phyloP scores from a whole-genome alignment of 345 rosid genomes.

The Mallotus nudiflorus region DNA sequence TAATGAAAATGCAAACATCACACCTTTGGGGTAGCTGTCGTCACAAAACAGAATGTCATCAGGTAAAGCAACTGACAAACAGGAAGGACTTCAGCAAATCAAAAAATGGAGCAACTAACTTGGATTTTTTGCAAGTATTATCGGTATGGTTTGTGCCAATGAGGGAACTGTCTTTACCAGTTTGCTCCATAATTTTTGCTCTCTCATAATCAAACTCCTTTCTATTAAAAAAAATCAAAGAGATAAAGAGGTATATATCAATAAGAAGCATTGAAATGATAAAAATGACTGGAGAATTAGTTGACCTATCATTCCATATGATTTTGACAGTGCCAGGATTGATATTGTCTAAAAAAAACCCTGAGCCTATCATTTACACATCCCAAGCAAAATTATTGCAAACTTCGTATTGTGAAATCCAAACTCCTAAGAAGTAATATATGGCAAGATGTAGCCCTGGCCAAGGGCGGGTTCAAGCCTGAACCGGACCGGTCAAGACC shows the following conservation, averaged over 20 bases:
- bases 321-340: not conserved
- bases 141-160: not conserved
- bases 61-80: not conserved
- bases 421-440: too few species aligned
- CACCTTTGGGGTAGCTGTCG: slow-evolving; percentile 9
- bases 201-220: slow-evolving; percentile 13
- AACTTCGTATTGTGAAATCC: not conserved
- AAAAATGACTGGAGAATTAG: not conserved
- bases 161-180: not conserved
- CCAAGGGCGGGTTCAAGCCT: too few species aligned
- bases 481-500: too few species aligned
- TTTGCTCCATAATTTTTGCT: slow-evolving; percentile 7
- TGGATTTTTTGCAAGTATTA: not conserved
- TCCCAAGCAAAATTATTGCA: not conserved
- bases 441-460: too few species aligned
- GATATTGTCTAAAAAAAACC: not conserved
- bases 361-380: not conserved
- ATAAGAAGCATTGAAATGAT: not conserved
- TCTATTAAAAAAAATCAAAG: slow-evolving; percentile 1
- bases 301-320: not conserved
- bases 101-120: not conserved
- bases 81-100: slow-evolving; percentile 1
- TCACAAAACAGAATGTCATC: not conserved
- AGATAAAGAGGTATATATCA: not conserved
- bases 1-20: slow-evolving; percentile 14